Evolutionary conservation across 169 alveolate genomes (phyloP).

Genomic region (Babesia caballi): DNA sequence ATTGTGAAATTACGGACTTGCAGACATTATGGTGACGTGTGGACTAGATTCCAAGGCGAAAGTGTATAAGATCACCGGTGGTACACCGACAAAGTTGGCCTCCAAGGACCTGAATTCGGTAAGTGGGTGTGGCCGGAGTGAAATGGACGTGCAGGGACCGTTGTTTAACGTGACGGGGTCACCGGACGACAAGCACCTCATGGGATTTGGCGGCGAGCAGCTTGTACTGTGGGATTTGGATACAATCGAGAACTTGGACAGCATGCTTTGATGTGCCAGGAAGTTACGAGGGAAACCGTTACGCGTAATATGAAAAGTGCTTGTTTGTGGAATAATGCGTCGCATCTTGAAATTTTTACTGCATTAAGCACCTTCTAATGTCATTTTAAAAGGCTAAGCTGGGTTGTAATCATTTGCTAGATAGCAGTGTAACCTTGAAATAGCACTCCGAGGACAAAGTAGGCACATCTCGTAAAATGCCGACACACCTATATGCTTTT

Average conservation of each 20-base stretch:
- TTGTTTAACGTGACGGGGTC: constrained; percentile 35
- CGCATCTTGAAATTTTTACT: no score
- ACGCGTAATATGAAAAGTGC: no score
- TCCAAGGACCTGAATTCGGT: constrained; percentile 51
- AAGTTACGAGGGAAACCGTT: no score
- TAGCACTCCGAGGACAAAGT: no score
- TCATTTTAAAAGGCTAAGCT: no score
- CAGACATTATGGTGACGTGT: constrained; percentile 55
- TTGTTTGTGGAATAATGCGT: no score
- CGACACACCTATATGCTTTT: no score
- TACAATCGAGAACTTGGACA: not conserved
- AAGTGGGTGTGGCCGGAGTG: not conserved
- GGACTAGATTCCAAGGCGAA: constrained; percentile 63
- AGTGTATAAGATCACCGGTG: constrained; percentile 19
- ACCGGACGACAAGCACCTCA: constrained; percentile 34
- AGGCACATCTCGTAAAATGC: no score
- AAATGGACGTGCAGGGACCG: constrained; percentile 26
- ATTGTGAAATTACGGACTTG: not conserved
- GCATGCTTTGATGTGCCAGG: no score
- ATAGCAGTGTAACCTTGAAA: no score
- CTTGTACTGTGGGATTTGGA: constrained; percentile 55
- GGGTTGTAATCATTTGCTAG: no score
- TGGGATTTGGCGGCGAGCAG: constrained; percentile 47
- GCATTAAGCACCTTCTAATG: no score
- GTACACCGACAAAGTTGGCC: constrained; percentile 18